A percentile compares a stretch with the other conserved stretches of the same genome.
phyloP scores from a whole-genome alignment of 73 alveolate species.

The Paramecium biaurelia region DNA sequence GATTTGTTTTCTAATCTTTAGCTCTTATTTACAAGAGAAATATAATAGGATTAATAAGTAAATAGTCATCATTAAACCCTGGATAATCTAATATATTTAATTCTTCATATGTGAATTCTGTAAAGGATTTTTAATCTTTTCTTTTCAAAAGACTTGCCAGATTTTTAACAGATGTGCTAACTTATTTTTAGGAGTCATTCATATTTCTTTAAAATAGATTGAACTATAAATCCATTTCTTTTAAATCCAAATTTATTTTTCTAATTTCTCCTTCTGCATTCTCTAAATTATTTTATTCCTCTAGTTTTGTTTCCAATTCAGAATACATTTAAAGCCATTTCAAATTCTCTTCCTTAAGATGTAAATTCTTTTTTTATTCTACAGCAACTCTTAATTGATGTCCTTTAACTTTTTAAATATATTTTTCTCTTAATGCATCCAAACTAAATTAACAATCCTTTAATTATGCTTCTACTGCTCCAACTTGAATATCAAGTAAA shows the following conservation, averaged over 20 bases:
- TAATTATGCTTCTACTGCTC: not conserved
- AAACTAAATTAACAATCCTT: not conserved
- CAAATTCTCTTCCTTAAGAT: constrained; percentile 22
- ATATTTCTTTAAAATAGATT: not conserved
- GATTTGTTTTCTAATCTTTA: not conserved
- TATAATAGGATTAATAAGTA: not conserved
- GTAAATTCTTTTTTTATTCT: not conserved
- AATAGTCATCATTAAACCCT: not conserved
- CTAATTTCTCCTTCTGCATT: constrained; percentile 27
- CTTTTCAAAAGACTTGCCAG: not conserved
- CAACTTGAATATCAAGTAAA: not conserved
- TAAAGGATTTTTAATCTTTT: not conserved
- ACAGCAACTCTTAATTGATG: not conserved
- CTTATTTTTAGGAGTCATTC: not conserved
- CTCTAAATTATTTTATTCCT: not conserved
- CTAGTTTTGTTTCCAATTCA: constrained; percentile 8
- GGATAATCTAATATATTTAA: not conserved
- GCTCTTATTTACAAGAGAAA: not conserved
- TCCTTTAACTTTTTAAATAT: constrained; percentile 1
- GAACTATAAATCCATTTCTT: constrained; percentile 1
- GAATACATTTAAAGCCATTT: not conserved
- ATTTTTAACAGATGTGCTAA: not conserved
- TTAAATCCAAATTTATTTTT: not conserved
- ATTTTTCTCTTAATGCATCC: constrained; percentile 12
- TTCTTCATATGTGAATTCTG: not conserved